Conservation (phyloP, 129 eudicot species). For the Lactuca saligna region DNA sequence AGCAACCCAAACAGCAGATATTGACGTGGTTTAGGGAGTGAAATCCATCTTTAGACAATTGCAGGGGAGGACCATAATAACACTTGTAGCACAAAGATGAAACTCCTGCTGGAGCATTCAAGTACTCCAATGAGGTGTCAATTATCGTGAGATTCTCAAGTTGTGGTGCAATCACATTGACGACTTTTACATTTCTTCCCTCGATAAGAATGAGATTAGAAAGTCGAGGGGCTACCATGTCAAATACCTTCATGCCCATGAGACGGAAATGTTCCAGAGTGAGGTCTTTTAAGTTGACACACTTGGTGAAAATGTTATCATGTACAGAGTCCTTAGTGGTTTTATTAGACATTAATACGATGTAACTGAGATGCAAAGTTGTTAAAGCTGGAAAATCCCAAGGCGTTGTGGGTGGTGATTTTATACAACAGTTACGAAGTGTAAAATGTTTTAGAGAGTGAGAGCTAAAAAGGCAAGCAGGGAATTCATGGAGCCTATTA, state of each 20-base stretch:
- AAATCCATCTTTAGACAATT: not conserved
- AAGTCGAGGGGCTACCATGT: no score
- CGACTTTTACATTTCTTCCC: not conserved
- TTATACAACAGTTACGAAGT: no score
- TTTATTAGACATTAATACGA: not conserved
- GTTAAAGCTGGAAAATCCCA: no score
- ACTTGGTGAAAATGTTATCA: no score
- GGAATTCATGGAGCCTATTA: no score
- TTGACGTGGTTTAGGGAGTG: slow-evolving; percentile 9
- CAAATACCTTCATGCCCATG: not conserved
- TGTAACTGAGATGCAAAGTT: not conserved
- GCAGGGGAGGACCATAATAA: not conserved
- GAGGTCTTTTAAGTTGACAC: no score
- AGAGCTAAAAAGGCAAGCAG: no score
- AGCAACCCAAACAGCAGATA: not conserved
- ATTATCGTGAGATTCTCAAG: slow-evolving; percentile 23
- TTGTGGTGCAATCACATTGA: slow-evolving; percentile 18
- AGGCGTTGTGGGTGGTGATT: not conserved
- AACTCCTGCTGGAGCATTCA: slow-evolving; percentile 12
- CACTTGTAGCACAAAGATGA: slow-evolving; percentile 4
- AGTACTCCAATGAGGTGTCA: not conserved
- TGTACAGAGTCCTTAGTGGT: no score
- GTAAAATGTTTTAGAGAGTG: no score
- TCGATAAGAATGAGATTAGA: not conserved
- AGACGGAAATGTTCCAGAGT: not conserved